Conservation (phyloP, 495 filamentous ascomycete species). For the Lasiosphaeria ovina region DNA sequence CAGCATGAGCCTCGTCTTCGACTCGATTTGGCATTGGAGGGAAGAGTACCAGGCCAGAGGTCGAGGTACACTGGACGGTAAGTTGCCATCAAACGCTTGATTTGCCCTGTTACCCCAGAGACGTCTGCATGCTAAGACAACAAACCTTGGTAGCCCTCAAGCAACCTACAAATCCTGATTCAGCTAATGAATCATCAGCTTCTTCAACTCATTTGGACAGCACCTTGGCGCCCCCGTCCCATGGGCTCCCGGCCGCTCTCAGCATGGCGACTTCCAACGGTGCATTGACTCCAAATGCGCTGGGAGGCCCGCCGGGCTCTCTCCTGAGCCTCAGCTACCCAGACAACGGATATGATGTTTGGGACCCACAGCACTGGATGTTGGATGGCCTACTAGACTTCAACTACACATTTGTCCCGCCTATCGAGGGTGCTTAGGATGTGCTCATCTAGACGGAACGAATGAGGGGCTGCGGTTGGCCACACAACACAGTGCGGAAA, state of each 20-base stretch:
- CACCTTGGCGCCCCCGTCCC: conserved; percentile 47
- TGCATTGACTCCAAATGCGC: conserved; percentile 44
- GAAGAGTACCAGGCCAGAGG: conserved; percentile 80
- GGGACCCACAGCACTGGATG: conserved; percentile 89
- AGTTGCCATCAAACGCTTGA: conserved; percentile 22
- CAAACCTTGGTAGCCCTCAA: conserved; percentile 59
- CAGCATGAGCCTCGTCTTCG: conserved; percentile 91
- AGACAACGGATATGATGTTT: conserved; percentile 74
- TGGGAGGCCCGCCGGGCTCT: conserved; percentile 42
- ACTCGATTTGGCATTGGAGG: conserved; percentile 91
- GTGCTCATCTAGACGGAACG: conserved; percentile 2
- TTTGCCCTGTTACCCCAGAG: conserved; percentile 12
- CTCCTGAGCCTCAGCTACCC: conserved; percentile 46
- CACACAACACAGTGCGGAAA: not conserved
- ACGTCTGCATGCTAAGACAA: conserved; percentile 32
- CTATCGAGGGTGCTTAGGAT: conserved; percentile 46
- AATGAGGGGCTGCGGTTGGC: not conserved
- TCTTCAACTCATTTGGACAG: conserved; percentile 60
- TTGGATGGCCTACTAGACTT: conserved; percentile 81
- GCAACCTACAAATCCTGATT: conserved; percentile 84
- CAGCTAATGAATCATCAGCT: conserved; percentile 68
- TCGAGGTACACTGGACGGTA: conserved; percentile 75
- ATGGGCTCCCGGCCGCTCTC: conserved; percentile 30
- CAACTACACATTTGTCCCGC: conserved; percentile 59
- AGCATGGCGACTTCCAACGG: conserved; percentile 41